Base-by-base conservation (phyloP, 192 early-diverging fungal genomes). In the Podila epicladia region DNA sequence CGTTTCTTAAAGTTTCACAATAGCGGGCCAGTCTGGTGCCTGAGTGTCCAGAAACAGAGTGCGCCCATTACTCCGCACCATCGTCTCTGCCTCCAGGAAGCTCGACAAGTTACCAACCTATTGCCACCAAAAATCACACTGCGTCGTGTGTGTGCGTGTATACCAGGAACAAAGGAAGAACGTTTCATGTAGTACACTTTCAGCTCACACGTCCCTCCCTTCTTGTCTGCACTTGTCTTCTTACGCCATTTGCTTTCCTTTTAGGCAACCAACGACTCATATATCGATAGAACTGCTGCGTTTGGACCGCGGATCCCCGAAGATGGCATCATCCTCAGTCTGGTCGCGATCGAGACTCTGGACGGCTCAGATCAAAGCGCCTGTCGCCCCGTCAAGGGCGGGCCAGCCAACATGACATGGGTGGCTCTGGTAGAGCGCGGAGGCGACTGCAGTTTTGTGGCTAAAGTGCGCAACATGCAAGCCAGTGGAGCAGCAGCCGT, bases 401-500 rank as follows among this genome's bases (percentile, higher is more conserved):
- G 85, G 37, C 76, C 87, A n/a, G 17, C 50, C 22, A 67, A 77
- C 31, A 68, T 75, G 38, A 77, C 87, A 75, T 97, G 92, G 93
- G 90, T 96, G n/a, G 92, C 94, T 12, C 85, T 99, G 2, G 92
- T 98, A 4, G 89, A 94, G 67, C 91, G 97, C 61, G 97, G 97
- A 58, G 77, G 77, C 17, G 85, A 87, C 24, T 99, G 97, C 76
- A 86, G 92, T 0, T 99, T 99, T 73, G 87, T 94, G 45, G 92
- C 95, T 9, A 99, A 99, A 82, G 92, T 99, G 12, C 86, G 95
- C 48, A 90, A 91, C 35, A 96, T 98, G 95, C 95, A 99, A 85
- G 80, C 72, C 9, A 89, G 90, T 41, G 96, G 96, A 29, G 95
- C 95, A 2, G 85, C 87, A 13, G 95, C 92, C 1, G 96, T 98